Evolutionary conservation across 441 rosid species (phyloP), one percentile per base, ranked within the genome.

Genomic region (Kokia cookei): DNA sequence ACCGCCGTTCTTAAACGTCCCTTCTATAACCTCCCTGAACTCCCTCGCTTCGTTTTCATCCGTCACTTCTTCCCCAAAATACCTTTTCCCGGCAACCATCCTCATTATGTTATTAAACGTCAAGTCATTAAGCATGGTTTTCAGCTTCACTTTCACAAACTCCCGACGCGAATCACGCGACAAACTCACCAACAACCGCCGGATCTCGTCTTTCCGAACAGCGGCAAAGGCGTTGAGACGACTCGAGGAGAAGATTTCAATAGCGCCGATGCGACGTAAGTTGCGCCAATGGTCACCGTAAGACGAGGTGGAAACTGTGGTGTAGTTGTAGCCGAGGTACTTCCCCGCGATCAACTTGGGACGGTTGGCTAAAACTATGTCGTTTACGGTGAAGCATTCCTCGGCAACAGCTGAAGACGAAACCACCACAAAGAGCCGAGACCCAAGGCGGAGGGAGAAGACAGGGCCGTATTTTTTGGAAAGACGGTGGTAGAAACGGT

Each of bases 251-350:
- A 86, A 67, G 61, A 89, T 59, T 57, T 87, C 84, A 17, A 82
- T 24, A 37, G 87, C 67, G n/a, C 86, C 82, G 4, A 87, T 76
- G 54, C 89, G 86, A n/a, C 93, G 73, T n/a, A 85, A 79, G 73
- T 83, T 87, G 69, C 89, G 84, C 91, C 89, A 86, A 71, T 83
- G 89, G 4, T 83, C 72, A 19, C 89, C 88, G 7, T 87, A 83
- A 2, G 88, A 45, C 2, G 88, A 75, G 85, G 83, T 78, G 0
- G 63, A 59, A 11, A 87, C 61, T 51, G 83, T 76, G 26, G 83
- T 79, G 57, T 80, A 75, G 60, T 82, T 73, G 75, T 82, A 80
- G 3, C 87, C 86, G 1, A 87, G 69, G 71, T 80, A 75, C 61
- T 87, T 86, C 14, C 84, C 83, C 0, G 77, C 76, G 4, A 82